Conservation (phyloP, 192 early-diverging fungal species). For the Umbelopsis sp. region DNA sequence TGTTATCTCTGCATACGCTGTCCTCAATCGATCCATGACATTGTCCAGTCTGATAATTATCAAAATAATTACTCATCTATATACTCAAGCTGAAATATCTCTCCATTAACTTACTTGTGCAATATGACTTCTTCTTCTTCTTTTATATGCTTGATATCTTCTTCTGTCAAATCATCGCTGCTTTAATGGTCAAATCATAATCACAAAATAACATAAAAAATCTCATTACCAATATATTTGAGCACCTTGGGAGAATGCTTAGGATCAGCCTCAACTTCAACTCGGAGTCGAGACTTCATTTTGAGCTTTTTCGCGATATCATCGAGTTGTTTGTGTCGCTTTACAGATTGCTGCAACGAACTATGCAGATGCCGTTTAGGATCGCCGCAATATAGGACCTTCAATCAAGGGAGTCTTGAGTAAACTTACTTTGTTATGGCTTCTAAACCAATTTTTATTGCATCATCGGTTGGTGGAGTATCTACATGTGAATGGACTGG, state of each 20-base stretch:
- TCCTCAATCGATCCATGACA: neutral
- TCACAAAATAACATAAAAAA: no score
- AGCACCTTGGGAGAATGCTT: neutral
- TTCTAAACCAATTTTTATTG: no score
- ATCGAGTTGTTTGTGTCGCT: neutral
- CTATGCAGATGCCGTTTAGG: no score
- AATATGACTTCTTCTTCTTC: neutral
- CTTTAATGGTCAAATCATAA: no score
- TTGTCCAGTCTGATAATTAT: neutral
- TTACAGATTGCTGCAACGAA: neutral
- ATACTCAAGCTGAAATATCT: neutral
- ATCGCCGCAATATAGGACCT: no score
- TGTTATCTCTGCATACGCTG: neutral
- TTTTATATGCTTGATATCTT: neutral
- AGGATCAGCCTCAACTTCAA: neutral
- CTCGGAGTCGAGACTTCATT: neutral
- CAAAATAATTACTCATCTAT: neutral
- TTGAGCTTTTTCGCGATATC: neutral
- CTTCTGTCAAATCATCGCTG: neutral
- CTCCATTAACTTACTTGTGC: neutral
- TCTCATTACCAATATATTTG: neutral
- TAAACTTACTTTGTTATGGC: no score
- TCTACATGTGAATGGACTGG: no score
- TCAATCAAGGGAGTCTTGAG: no score
- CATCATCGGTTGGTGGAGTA: no score